A percentile compares a stretch with the other conserved stretches of the same genome.
Conservation (phyloP, 148 eudicot species). For the Amaranthus palmeri region DNA sequence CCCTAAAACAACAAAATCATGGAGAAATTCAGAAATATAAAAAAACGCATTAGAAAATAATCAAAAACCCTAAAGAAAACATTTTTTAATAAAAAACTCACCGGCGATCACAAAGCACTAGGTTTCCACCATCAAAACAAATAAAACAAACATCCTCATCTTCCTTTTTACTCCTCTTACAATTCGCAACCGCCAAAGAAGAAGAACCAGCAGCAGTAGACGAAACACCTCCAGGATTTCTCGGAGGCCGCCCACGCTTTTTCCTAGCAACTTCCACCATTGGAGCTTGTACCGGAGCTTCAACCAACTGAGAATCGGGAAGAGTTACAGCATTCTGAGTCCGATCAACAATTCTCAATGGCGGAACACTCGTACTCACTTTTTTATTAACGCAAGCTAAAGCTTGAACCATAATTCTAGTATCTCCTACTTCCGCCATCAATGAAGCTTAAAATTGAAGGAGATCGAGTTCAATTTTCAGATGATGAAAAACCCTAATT, state of each 20-base stretch:
- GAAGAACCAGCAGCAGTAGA: not conserved
- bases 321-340: slow-evolving; percentile 13
- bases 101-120: slow-evolving; percentile 88
- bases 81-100: slow-evolving; percentile 17
- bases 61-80: slow-evolving; percentile 18
- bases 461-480: not conserved
- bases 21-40: not conserved
- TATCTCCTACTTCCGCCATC: slow-evolving; percentile 21
- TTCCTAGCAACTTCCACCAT: slow-evolving; percentile 23
- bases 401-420: slow-evolving; percentile 21
- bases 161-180: slow-evolving; percentile 39
- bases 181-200: not conserved
- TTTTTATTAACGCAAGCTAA: slow-evolving; percentile 19
- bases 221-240: slow-evolving; percentile 20
- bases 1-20: slow-evolving; percentile 32
- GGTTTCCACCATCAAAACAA: slow-evolving; percentile 86
- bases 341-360: slow-evolving; percentile 18
- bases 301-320: slow-evolving; percentile 29
- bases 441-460: not conserved
- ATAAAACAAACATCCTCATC: slow-evolving; percentile 93
- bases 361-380: no score
- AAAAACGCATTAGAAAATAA: not conserved
- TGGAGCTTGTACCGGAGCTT: slow-evolving; percentile 14
- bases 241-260: slow-evolving; percentile 76
- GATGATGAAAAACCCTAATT: slow-evolving; percentile 30